These are phyloP conservation scores for Aegilops bicornis DNA, from an alignment of 176 grass and related monocot genomes.

Conservation along the genomic window DNA sequence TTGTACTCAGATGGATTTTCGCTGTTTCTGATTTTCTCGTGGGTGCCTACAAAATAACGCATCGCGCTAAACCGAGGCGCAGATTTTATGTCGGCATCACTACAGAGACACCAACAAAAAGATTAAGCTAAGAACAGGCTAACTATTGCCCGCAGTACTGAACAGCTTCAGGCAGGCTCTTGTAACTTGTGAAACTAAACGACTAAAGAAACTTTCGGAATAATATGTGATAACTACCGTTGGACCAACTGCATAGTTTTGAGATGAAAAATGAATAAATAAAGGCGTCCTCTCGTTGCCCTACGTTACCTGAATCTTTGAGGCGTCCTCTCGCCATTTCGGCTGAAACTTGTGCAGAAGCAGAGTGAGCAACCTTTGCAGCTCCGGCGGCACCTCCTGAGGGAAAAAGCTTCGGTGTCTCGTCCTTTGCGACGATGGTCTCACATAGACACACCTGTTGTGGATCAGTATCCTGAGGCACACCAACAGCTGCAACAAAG, in stretches of 20 bases:
- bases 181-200: background rate
- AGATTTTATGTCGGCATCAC: background rate
- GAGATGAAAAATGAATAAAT: no score
- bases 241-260: background rate
- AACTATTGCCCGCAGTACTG: background rate
- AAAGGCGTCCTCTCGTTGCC: no score
- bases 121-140: background rate
- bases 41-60: slow-evolving; percentile 17
- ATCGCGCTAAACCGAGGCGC: background rate
- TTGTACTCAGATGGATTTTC: slow-evolving; percentile 22
- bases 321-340: slow-evolving; percentile 62
- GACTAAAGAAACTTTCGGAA: background rate
- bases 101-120: background rate
- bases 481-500: slow-evolving; percentile 47
- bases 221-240: background rate
- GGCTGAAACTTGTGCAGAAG: slow-evolving; percentile 74
- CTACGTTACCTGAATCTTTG: slow-evolving; percentile 56
- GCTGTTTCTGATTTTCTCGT: background rate
- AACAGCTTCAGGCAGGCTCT: background rate
- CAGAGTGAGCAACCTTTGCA: slow-evolving; percentile 76
- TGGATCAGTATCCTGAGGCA: slow-evolving; percentile 78
- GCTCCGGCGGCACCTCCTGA: slow-evolving; percentile 54
- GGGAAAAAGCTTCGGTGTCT: slow-evolving; percentile 77
- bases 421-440: slow-evolving; percentile 45
- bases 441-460: slow-evolving; percentile 62